phyloP scores from a whole-genome alignment of 108 stramenopile species.

The Skeletonema potamos region DNA sequence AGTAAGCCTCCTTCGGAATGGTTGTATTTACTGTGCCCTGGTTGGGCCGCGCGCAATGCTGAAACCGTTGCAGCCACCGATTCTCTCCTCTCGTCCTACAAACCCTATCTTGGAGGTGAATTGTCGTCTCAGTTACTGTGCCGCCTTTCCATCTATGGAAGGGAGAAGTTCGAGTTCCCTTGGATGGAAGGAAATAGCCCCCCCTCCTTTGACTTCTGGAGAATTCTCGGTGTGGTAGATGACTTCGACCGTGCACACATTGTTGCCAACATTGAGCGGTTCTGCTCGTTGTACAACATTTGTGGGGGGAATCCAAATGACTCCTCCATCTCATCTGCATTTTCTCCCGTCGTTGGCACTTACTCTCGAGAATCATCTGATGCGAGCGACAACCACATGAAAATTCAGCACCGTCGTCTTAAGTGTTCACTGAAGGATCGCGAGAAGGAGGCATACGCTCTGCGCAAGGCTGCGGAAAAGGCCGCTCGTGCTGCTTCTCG shows the following conservation, averaged over 20 bases:
- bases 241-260: slow-evolving; percentile 80
- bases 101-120: slow-evolving; percentile 68
- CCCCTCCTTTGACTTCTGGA: slow-evolving; percentile 64
- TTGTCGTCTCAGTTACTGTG: slow-evolving; percentile 67
- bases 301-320: slow-evolving; percentile 25
- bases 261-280: slow-evolving; percentile 73
- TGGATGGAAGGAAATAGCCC: neutral
- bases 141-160: slow-evolving; percentile 59
- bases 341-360: slow-evolving; percentile 3
- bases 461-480: slow-evolving; percentile 60
- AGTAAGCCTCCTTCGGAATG: slow-evolving; percentile 74
- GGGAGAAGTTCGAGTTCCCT: neutral
- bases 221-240: slow-evolving; percentile 65
- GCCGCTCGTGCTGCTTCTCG: slow-evolving; percentile 54
- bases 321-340: neutral
- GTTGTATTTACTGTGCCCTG: slow-evolving; percentile 64
- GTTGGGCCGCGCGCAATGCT: slow-evolving; percentile 66
- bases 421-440: slow-evolving; percentile 57
- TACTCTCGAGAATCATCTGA: neutral
- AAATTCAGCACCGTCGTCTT: slow-evolving; percentile 52
- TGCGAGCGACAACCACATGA: neutral
- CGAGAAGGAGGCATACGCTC: slow-evolving; percentile 58
- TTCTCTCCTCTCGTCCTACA: slow-evolving; percentile 64
- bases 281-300: slow-evolving; percentile 69
- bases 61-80: slow-evolving; percentile 56